Evolutionary conservation across 1,139 yeast species (phyloP), one percentile per base, ranked within the genome.

Genomic region (Geotrichum macrosporum): DNA sequence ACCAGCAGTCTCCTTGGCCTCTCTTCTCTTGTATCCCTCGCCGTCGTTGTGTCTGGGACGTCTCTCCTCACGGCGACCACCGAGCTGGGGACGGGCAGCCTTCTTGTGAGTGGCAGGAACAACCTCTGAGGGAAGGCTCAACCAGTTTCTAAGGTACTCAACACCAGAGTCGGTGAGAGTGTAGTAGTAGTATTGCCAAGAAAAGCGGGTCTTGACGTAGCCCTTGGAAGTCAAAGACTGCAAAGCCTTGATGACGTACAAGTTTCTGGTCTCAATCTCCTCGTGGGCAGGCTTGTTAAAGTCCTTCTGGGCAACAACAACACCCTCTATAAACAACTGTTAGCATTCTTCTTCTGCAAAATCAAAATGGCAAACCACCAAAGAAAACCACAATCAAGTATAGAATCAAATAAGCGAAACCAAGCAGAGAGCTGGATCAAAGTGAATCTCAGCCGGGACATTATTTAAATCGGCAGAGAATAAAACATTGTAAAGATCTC

Each of bases 131-230:
- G 98, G 98, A 69, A 92, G 83, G 83, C 89, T 89, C 75, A 92
- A 84, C 86, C 89, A 94, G 72, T 85, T 87, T 79, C 97, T 86
- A 73, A 92, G 85, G 85, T 79, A 92, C 72, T 88, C 96, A 62
- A 94, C 94, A 82, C 99, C 99, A 77, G 86, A 96, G 73, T 94
- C 97, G 72, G 97, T 92, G 74, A 94, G 86, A 80, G 98, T 88
- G 94, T 94, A 94, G 95, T 92, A 94, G 80, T 92, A 94, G 83
- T 87, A 87, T 84, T 89, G 96, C 99, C 99, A 92, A 69, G 98
- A 92, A 84, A 92, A 92, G 78, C 89, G 97, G 68, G 99, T 92
- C 86, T 89, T 88, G 76, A 92, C 97, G 82, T 70, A 92, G 74
- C 99, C 99, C 78, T 84, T 88, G 63, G 98, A 92, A 72, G 95